Base-by-base conservation (phyloP, 306 rosid species). In the Mimosa pudica region DNA sequence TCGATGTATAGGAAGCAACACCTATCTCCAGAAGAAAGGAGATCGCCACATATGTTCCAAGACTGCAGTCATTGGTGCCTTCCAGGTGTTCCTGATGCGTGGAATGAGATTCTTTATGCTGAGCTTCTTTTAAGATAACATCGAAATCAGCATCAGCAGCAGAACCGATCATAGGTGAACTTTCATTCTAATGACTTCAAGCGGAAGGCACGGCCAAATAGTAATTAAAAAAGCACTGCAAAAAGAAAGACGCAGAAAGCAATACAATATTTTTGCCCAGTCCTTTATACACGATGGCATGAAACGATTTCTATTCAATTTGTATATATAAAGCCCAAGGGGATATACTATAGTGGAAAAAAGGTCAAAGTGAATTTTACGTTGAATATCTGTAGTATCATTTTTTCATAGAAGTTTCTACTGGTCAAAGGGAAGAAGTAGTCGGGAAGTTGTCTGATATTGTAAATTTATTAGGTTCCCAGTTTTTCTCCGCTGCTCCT, bases 21-120 rank as follows among this genome's bases (percentile, higher is more conserved):
- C 8, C 77, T 84, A 13, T 66, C 96, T 1, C 75, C 78, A 4
- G 89, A 83, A 68, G 98, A 95, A 81, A 82, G 82, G 74, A 87
- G 68, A 84, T 86, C 91, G 0, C 96, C 98, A 1, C 61, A 83
- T 77, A 85, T 77, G 80, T 89, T 38, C 89, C 99, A 95, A 83
- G 99, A 95, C 68, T 95, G 99, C 89, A 95, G 99, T 82, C 99
- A 95, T 73, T 95, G 99, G 99, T 95, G 99, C 87, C 99, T 95
- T 81, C 99, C 99, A 0, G 99, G 99, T 14, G 97, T 95, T 76
- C 99, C 99, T 7, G 99, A 95, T 70, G 48, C 88, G 0, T 95
- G 99, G 99, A 95, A 95, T 77, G 98, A 95, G 82, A 80, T 93
- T 75, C 84, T 95, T 71, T 93, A 84, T 55, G 92, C 98, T 2